phyloP scores from a whole-genome alignment of 805 yeast species.

The Clavispora fructus region DNA sequence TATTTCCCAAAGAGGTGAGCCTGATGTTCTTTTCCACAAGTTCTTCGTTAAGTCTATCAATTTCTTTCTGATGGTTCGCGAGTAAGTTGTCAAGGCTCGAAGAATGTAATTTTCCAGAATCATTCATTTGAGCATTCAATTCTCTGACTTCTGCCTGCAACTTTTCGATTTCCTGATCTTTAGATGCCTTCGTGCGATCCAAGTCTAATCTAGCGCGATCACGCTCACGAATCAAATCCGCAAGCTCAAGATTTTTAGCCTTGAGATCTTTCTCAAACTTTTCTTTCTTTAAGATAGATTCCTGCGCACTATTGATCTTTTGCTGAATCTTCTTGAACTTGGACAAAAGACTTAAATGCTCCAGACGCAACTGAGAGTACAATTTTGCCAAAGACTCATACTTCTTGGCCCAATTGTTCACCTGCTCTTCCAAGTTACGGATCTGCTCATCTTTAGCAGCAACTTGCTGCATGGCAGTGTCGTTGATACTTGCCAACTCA shows the following conservation, averaged over 20 bases:
- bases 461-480: conserved; percentile 66
- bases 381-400: conserved; percentile 86
- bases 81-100: conserved; percentile 57
- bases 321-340: conserved; percentile 79
- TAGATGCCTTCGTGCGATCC: conserved; percentile 62
- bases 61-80: conserved; percentile 58
- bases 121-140: conserved; percentile 51
- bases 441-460: conserved; percentile 73
- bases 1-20: conserved; percentile 18
- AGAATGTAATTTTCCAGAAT: conserved; percentile 57
- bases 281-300: conserved; percentile 79
- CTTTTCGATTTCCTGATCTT: conserved; percentile 59
- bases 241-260: conserved; percentile 80
- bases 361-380: conserved; percentile 87
- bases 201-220: conserved; percentile 83
- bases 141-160: conserved; percentile 62
- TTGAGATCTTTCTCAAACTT: conserved; percentile 77
- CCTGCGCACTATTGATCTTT: conserved; percentile 85
- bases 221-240: conserved; percentile 83
- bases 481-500: conserved; percentile 57
- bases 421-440: conserved; percentile 64
- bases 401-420: conserved; percentile 73
- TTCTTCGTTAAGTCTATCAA: conserved; percentile 43
- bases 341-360: conserved; percentile 73
- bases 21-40: conserved; percentile 24